phyloP scores from a whole-genome alignment of 208 protist genomes.

The Blechomonas ayalai region DNA sequence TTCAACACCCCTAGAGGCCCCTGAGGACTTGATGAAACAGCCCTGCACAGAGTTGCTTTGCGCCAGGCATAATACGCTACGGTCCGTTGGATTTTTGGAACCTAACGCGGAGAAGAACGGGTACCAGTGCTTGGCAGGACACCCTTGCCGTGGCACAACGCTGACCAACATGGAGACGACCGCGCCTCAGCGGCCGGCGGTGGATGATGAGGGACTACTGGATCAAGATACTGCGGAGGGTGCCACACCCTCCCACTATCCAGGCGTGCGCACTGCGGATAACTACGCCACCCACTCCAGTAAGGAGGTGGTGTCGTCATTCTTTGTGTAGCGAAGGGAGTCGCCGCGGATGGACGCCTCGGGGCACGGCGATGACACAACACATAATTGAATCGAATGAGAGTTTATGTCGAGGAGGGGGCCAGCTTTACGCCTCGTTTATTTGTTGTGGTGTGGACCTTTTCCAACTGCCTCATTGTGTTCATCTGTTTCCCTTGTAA shows the following conservation, averaged over 20 bases:
- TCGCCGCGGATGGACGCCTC: too few species aligned
- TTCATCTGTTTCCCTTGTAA: background rate
- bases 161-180: slow-evolving; percentile 10
- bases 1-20: slow-evolving; percentile 61
- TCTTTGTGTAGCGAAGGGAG: slow-evolving; percentile 47
- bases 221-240: too few species aligned
- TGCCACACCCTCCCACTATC: too few species aligned
- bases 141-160: slow-evolving; percentile 56
- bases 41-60: slow-evolving; percentile 70
- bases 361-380: too few species aligned
- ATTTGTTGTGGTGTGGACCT: too few species aligned
- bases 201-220: background rate
- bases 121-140: slow-evolving; percentile 62
- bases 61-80: slow-evolving; percentile 60
- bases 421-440: background rate
- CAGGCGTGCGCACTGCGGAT: too few species aligned
- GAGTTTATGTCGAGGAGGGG: background rate
- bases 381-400: background rate
- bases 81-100: slow-evolving; percentile 69
- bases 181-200: background rate
- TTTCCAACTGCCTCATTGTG: background rate
- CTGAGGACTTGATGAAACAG: slow-evolving; percentile 28
- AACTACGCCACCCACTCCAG: too few species aligned
- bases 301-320: slow-evolving; percentile 69
- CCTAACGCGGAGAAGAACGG: slow-evolving; percentile 37